These are phyloP conservation scores for Dittrichia graveolens DNA, from an alignment of 129 eudicot species.

Conservation along the genomic window DNA sequence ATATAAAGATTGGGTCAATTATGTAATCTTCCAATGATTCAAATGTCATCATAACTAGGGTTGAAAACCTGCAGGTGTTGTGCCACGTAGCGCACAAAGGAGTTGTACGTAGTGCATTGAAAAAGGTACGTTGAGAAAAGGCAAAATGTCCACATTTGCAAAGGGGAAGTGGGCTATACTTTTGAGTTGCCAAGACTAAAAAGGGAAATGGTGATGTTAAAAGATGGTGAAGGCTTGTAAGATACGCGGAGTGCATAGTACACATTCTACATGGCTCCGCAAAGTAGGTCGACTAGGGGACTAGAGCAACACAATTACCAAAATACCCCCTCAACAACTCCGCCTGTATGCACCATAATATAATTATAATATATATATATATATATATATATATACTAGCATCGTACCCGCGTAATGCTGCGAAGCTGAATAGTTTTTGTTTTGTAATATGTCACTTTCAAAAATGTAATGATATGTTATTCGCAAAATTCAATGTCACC, in stretches of 20 bases:
- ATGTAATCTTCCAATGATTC: conserved; percentile 20
- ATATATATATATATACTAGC: no score
- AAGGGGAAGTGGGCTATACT: conserved; percentile 31
- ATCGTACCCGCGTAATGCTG: no score
- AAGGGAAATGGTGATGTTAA: conserved; percentile 20
- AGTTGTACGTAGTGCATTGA: conserved; percentile 25
- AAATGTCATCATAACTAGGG: conserved; percentile 28
- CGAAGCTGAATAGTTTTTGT: no score
- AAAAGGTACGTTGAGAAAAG: conserved; percentile 25
- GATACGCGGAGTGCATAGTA: conserved; percentile 57
- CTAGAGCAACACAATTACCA: conserved; percentile 1
- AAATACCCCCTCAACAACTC: conserved; percentile 27
- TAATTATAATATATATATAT: no score
- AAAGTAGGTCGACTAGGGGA: background rate
- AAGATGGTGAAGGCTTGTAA: conserved; percentile 31
- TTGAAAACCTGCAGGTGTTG: conserved; percentile 15
- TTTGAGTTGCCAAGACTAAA: conserved; percentile 34
- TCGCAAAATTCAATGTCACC: no score
- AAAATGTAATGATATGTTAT: no score
- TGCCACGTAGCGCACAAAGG: conserved; percentile 13
- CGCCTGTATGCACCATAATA: no score
- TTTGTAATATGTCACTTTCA: no score
- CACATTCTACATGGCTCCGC: conserved; percentile 46
- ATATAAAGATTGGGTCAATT: conserved; percentile 18
- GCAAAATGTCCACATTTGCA: conserved; percentile 22